A percentile compares a stretch with the other conserved stretches of the same genome.
Conservation (phyloP, 148 eudicot species). For the Silene conica region DNA sequence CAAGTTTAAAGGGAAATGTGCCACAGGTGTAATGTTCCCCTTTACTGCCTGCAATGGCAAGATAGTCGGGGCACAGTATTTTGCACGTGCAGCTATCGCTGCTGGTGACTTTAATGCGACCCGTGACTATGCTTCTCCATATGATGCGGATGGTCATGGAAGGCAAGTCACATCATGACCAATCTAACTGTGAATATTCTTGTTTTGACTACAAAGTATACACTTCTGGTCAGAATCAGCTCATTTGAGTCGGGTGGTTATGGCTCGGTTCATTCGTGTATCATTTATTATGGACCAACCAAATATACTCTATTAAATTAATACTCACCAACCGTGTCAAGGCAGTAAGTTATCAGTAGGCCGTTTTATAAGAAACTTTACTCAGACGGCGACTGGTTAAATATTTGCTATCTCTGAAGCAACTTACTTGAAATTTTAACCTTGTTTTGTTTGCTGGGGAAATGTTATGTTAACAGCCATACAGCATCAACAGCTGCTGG, state of each 20-base stretch:
- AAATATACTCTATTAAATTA: too few relatives aligned
- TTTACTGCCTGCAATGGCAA: constrained; percentile 54
- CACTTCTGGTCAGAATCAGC: too few relatives aligned
- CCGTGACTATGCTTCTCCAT: constrained; percentile 65
- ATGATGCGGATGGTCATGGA: constrained; percentile 80
- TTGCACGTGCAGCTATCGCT: constrained; percentile 60
- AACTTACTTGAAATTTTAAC: neutral
- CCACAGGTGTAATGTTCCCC: constrained; percentile 44
- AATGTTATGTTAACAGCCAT: constrained; percentile 37
- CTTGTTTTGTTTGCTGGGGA: constrained; percentile 13
- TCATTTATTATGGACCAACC: too few relatives aligned
- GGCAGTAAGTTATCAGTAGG: too few relatives aligned
- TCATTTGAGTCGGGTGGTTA: neutral
- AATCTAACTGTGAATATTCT: constrained; percentile 9
- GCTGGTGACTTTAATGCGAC: constrained; percentile 60
- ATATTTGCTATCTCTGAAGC: neutral
- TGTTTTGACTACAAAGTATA: neutral
- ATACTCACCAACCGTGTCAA: too few relatives aligned
- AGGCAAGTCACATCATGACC: constrained; percentile 40
- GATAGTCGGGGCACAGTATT: constrained; percentile 66
- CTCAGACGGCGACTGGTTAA: neutral
- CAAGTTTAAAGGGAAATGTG: constrained; percentile 55
- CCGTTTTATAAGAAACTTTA: too few relatives aligned
- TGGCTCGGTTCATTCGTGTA: neutral
- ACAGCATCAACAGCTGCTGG: constrained; percentile 73